A percentile compares a stretch with the other conserved stretches of the same genome.
Evolutionary conservation across 106 monocot species (phyloP).

Genomic region (Acorus calamus): DNA sequence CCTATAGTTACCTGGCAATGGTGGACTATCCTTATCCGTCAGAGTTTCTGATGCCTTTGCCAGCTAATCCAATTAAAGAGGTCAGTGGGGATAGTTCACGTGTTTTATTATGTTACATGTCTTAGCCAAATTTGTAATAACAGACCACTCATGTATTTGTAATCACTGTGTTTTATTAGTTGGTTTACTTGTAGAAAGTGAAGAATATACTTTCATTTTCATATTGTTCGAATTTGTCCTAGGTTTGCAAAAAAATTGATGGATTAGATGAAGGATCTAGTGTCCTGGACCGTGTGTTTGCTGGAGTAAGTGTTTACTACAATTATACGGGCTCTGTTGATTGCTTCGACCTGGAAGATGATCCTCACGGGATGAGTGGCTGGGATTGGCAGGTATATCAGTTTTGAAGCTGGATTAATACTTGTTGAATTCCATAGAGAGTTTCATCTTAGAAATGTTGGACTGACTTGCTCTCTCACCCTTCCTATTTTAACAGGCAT

Average conservation of each 20-base stretch:
- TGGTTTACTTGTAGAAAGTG: too few species aligned
- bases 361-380: slow-evolving; percentile 93
- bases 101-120: not conserved
- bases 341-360: slow-evolving; percentile 83
- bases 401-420: not conserved
- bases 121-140: too few species aligned
- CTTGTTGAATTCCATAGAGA: not conserved
- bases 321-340: slow-evolving; percentile 71
- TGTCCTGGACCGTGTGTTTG: slow-evolving; percentile 65
- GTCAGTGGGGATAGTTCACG: slow-evolving; percentile 11
- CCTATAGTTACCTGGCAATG: slow-evolving; percentile 89
- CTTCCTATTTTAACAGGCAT: slow-evolving; percentile 34
- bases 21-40: slow-evolving; percentile 86
- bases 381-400: slow-evolving; percentile 81
- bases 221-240: not conserved
- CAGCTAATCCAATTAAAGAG: slow-evolving; percentile 86
- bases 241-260: slow-evolving; percentile 85
- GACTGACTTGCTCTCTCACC: too few species aligned
- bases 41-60: slow-evolving; percentile 87
- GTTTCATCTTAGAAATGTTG: too few species aligned
- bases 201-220: not conserved
- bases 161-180: too few species aligned
- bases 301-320: slow-evolving; percentile 83
- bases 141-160: too few species aligned
- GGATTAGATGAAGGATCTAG: slow-evolving; percentile 31